Conservation (phyloP, 202 grass and related monocot species). For the Zizania palustris region DNA sequence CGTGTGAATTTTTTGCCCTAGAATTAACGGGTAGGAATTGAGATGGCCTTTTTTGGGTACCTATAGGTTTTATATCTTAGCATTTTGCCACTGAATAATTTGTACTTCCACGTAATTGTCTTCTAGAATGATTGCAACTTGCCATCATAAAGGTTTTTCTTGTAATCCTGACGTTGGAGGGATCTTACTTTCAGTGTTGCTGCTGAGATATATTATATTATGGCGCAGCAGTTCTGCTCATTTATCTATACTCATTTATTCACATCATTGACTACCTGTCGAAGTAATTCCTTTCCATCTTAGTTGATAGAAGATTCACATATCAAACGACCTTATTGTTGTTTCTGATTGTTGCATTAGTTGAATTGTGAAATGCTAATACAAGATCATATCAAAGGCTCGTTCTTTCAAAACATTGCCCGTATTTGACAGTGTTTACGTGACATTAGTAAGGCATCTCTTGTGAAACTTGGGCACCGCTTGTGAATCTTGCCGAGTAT, state of each 20-base stretch:
- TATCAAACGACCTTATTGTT: constrained; percentile 6
- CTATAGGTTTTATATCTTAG: background rate
- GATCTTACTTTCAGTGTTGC: background rate
- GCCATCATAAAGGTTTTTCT: background rate
- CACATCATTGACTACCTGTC: background rate
- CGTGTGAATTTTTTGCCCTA: background rate
- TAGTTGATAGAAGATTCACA: constrained; percentile 16
- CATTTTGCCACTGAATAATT: constrained; percentile 6
- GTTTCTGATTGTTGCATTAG: constrained; percentile 18
- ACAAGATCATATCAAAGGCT: background rate
- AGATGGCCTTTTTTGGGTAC: too few relatives aligned
- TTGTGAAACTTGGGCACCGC: too few relatives aligned
- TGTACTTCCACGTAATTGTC: background rate
- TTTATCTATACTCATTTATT: constrained; percentile 8
- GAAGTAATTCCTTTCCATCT: background rate
- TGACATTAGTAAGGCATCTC: background rate
- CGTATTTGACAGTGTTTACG: constrained; percentile 1
- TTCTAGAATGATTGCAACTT: background rate
- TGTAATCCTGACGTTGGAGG: background rate
- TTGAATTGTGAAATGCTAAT: background rate
- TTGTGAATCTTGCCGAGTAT: background rate
- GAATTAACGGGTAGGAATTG: too few relatives aligned
- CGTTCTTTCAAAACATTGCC: background rate
- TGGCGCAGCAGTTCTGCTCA: background rate
- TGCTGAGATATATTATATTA: background rate